Conservation (phyloP, 2,329 filamentous ascomycete species). For the Amphichorda felina region DNA sequence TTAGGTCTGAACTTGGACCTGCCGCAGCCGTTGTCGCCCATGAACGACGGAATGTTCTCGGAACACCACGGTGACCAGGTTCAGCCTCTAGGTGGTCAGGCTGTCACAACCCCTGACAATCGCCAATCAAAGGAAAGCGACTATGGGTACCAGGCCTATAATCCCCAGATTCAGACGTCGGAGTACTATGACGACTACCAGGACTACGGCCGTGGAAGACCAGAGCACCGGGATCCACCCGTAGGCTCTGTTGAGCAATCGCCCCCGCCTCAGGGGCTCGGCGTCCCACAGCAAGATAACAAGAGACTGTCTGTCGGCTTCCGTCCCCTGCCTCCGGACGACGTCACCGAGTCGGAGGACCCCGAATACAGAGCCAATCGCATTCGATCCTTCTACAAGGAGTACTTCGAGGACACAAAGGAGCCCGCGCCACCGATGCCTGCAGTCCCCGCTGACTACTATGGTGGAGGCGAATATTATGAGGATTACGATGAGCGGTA, state of each 20-base stretch:
- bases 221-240: constrained; percentile 13
- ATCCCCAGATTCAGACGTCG: constrained; percentile 16
- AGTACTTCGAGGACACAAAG: constrained; percentile 89
- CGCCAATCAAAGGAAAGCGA: constrained; percentile 6
- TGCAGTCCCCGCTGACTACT: constrained; percentile 14
- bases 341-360: constrained; percentile 69
- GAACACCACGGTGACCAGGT: constrained; percentile 8
- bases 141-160: constrained; percentile 10
- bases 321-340: constrained; percentile 78
- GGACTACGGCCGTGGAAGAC: constrained; percentile 21
- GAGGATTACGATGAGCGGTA: constrained; percentile 67
- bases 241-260: constrained; percentile 8
- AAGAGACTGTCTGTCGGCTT: constrained; percentile 58
- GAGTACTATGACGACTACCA: constrained; percentile 20
- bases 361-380: constrained; percentile 91
- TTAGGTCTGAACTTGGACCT: constrained; percentile 23
- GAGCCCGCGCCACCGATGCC: constrained; percentile 28
- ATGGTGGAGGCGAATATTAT: constrained; percentile 40
- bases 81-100: constrained; percentile 6
- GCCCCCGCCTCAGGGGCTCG: constrained; percentile 26
- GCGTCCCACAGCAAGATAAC: constrained; percentile 40
- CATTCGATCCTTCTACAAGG: constrained; percentile 98
- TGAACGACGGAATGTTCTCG: constrained; percentile 9
- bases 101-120: constrained; percentile 1
- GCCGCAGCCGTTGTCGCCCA: constrained; percentile 15